phyloP scores from a whole-genome alignment of 208 protist species.

The Trichomonas vaginalis region DNA sequence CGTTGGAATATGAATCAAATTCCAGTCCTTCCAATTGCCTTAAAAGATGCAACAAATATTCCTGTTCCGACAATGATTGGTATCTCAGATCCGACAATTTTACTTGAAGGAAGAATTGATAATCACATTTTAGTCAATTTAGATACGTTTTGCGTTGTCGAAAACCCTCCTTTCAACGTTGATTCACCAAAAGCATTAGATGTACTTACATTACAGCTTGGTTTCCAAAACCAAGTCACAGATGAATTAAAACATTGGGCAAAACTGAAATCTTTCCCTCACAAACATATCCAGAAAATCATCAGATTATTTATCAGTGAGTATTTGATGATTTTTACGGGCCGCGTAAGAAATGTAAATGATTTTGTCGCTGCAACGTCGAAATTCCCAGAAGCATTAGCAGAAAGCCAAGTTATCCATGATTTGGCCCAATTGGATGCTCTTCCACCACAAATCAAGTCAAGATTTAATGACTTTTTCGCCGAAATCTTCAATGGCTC shows the following conservation, averaged over 20 bases:
- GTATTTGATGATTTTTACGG: not conserved
- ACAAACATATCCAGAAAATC: not conserved
- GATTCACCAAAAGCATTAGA: not conserved
- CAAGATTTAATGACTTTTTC: too few relatives aligned
- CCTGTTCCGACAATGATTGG: slow-evolving; percentile 1
- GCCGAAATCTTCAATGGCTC: too few relatives aligned
- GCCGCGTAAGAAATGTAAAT: too few relatives aligned
- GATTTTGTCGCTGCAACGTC: too few relatives aligned
- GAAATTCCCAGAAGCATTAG: too few relatives aligned
- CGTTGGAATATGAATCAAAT: not conserved
- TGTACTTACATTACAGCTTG: not conserved
- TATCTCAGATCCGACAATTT: not conserved
- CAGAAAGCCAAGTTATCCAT: too few relatives aligned
- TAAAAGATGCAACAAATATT: not conserved
- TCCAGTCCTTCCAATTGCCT: not conserved
- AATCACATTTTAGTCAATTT: not conserved
- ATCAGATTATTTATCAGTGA: not conserved
- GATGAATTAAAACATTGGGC: not conserved
- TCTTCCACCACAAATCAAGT: too few relatives aligned
- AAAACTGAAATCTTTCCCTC: not conserved
- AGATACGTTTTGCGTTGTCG: not conserved
- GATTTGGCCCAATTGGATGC: too few relatives aligned
- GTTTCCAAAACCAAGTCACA: not conserved
- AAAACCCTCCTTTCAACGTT: not conserved
- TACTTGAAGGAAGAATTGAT: not conserved